phyloP scores from a whole-genome alignment of 1,284 basidiomycete genomes.

The Amylostereum areolatum region DNA sequence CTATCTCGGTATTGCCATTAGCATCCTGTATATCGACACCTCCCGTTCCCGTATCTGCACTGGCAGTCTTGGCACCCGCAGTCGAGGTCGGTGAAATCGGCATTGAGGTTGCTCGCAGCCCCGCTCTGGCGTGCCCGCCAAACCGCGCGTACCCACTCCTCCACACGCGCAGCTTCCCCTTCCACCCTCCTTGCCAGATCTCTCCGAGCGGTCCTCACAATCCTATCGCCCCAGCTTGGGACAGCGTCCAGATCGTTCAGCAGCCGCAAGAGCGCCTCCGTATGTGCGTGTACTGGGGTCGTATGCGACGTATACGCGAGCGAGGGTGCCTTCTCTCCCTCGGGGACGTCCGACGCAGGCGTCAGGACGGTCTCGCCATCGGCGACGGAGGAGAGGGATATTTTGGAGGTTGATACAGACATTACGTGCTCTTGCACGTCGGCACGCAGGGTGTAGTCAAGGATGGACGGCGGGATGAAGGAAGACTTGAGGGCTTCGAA shows the following conservation, averaged over 20 bases:
- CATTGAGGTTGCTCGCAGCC: too few relatives aligned
- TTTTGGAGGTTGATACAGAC: not conserved
- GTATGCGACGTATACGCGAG: not conserved
- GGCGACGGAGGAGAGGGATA: not conserved
- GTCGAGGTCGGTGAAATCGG: too few relatives aligned
- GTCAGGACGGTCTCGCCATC: not conserved
- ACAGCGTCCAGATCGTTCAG: slow-evolving; percentile 1
- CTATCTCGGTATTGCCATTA: too few relatives aligned
- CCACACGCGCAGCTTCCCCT: not conserved
- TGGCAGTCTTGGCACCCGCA: too few relatives aligned
- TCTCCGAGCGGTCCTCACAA: not conserved
- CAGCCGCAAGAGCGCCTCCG: not conserved
- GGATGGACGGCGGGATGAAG: not conserved
- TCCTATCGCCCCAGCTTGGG: not conserved
- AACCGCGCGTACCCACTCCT: not conserved
- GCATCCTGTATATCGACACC: too few relatives aligned
- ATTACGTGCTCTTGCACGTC: not conserved
- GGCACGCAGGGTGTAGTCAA: not conserved
- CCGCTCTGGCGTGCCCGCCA: not conserved
- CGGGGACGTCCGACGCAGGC: not conserved
- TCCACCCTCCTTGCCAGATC: not conserved
- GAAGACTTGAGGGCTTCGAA: not conserved
- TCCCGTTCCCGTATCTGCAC: too few relatives aligned
- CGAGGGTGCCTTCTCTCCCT: not conserved
- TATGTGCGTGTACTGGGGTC: not conserved